A percentile compares a stretch with the other conserved stretches of the same genome.
Conservation (phyloP, 192 early-diverging fungal genomes). For the Physocladia obscura region DNA sequence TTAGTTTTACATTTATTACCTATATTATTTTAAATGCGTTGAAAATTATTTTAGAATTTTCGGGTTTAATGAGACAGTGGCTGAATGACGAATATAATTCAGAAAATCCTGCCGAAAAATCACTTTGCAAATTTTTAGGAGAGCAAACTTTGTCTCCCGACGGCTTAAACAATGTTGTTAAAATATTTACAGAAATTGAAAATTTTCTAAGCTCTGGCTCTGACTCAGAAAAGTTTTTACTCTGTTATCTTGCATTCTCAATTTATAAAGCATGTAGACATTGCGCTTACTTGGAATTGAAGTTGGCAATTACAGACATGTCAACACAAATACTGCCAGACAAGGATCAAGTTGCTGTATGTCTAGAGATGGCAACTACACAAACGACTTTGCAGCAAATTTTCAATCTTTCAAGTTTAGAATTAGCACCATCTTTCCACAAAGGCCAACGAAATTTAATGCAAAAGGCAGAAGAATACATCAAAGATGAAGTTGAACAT, state of each 20-base stretch:
- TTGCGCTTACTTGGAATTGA: conserved; percentile 39
- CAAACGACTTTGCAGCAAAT: conserved; percentile 32
- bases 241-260: background rate
- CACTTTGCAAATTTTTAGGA: conserved; percentile 8
- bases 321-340: conserved; percentile 45
- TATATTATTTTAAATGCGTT: background rate
- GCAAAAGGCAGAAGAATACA: conserved; percentile 18
- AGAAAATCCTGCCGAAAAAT: conserved; percentile 15
- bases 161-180: background rate
- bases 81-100: conserved; percentile 29
- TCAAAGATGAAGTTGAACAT: background rate
- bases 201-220: too few relatives aligned
- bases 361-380: conserved; percentile 47
- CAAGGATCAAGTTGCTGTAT: conserved; percentile 44
- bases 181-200: background rate
- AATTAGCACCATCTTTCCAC: conserved; percentile 36
- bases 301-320: conserved; percentile 31
- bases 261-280: conserved; percentile 41
- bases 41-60: background rate
- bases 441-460: conserved; percentile 13
- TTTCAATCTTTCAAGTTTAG: conserved; percentile 34
- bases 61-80: conserved; percentile 11
- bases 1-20: conserved; percentile 8
- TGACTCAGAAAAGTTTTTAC: background rate
- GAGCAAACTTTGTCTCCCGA: background rate